Base-by-base conservation (phyloP, 2,329 filamentous ascomycete genomes). In the Xylariaceae sp. region DNA sequence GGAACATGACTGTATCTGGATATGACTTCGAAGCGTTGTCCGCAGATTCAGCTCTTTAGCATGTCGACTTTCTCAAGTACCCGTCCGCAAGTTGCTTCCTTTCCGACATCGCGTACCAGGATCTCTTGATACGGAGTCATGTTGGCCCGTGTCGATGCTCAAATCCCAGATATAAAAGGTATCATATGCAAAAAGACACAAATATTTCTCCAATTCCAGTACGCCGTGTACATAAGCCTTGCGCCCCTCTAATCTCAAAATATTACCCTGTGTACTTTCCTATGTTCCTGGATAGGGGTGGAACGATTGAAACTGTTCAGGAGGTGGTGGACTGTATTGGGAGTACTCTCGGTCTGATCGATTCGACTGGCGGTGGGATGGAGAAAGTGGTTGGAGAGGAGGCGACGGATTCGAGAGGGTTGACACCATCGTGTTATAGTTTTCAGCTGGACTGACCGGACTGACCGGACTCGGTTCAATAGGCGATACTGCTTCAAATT, bases 241-340 rank as follows among this genome's bases (percentile, higher is more conserved):
- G n/a, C n/a, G n/a, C n/a, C n/a, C n/a, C n/a, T n/a, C n/a, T n/a
- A n/a, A n/a, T n/a, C n/a, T n/a, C n/a, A n/a, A n/a, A n/a, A n/a
- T n/a, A n/a, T n/a, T n/a, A n/a, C n/a, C n/a, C n/a, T n/a, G n/a
- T n/a, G n/a, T n/a, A n/a, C n/a, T n/a, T n/a, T n/a, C n/a, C n/a
- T 22, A 44, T 22, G 48, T 57, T 21, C 57, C 59, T 1, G 59
- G 57, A 27, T 60, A 58, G 19, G 59, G 58, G 2, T 48, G 56
- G 35, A 60, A 62, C 1, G 55, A 53, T 19, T 57, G 51, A 34
- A 59, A 63, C 14, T 61, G 60, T n/a, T 52, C 41, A 3, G 59
- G 57, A 2, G 55, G 55, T n/a, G 56, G 55, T 8, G 60, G 58
- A 17, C 54, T 59, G 32, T 55, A 59, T 27, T 53, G 58, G 1